These are phyloP conservation scores for Erucastrum elatum DNA, from an alignment of 345 rosid genomes.

Conservation along the genomic window DNA sequence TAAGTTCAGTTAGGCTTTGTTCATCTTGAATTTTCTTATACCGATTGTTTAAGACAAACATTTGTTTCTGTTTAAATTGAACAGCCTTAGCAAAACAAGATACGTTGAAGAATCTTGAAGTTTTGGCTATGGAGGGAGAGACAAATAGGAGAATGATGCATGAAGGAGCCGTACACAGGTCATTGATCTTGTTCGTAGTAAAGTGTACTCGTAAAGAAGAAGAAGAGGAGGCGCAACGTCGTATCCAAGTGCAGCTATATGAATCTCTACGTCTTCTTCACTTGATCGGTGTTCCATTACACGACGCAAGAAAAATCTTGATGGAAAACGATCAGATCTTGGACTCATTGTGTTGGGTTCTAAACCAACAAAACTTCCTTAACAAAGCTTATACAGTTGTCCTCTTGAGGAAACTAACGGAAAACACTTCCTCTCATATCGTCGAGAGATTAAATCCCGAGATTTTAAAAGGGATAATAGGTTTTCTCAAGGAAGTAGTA, in stretches of 20 bases:
- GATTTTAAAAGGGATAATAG: constrained; percentile 42
- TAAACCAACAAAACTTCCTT: constrained; percentile 39
- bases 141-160: constrained; percentile 53
- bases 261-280: constrained; percentile 58
- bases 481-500: constrained; percentile 41
- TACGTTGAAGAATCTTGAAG: constrained; percentile 46
- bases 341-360: constrained; percentile 54
- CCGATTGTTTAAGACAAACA: background rate
- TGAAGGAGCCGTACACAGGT: constrained; percentile 51
- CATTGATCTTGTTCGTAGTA: constrained; percentile 42
- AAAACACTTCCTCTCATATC: constrained; percentile 39
- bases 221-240: constrained; percentile 1
- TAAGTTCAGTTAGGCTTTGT: background rate
- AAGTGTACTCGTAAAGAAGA: constrained; percentile 30
- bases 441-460: constrained; percentile 52
- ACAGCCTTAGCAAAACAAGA: constrained; percentile 27
- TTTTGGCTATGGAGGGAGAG: constrained; percentile 50
- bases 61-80: background rate
- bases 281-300: constrained; percentile 43
- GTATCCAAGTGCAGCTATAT: constrained; percentile 40
- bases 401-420: constrained; percentile 44
- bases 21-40: background rate
- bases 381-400: constrained; percentile 47
- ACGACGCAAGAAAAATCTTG: constrained; percentile 38
- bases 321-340: constrained; percentile 40